Evolutionary conservation across 2,329 filamentous ascomycete species (phyloP).

Genomic region (Ceratocystis colombiana): DNA sequence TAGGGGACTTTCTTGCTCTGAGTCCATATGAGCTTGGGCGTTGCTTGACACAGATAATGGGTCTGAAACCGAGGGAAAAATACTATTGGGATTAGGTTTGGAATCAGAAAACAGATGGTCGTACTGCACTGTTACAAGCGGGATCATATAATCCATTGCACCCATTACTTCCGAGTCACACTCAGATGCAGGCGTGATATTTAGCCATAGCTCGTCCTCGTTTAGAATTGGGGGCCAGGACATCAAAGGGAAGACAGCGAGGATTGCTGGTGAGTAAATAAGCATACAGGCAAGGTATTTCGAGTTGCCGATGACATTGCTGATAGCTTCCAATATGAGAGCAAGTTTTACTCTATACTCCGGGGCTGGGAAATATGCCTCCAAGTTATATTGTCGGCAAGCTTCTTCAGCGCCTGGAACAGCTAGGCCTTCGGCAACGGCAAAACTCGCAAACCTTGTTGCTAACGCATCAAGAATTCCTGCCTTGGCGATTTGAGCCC

Average conservation of each 20-base stretch:
- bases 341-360: slow-evolving; percentile 52
- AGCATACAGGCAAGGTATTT: slow-evolving; percentile 65
- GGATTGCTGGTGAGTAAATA: slow-evolving; percentile 56
- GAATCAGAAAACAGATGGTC: background rate
- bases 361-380: slow-evolving; percentile 50
- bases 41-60: background rate
- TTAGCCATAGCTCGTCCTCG: slow-evolving; percentile 19
- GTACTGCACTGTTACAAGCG: slow-evolving; percentile 37
- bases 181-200: background rate
- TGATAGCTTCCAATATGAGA: slow-evolving; percentile 65
- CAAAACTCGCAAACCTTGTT: slow-evolving; percentile 59
- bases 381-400: slow-evolving; percentile 45
- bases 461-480: slow-evolving; percentile 73
- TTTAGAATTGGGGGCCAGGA: slow-evolving; percentile 32
- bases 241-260: slow-evolving; percentile 56
- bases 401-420: slow-evolving; percentile 51
- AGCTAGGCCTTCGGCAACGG: slow-evolving; percentile 58
- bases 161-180: slow-evolving; percentile 34
- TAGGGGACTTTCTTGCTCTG: slow-evolving; percentile 59
- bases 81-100: background rate
- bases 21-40: slow-evolving; percentile 2
- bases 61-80: background rate
- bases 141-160: slow-evolving; percentile 57
- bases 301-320: slow-evolving; percentile 67
- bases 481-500: slow-evolving; percentile 47